These are phyloP conservation scores for Thuidium tamariscinum DNA, from an alignment of 225 moss, liverwort and hornwort species.

Conservation along the genomic window DNA sequence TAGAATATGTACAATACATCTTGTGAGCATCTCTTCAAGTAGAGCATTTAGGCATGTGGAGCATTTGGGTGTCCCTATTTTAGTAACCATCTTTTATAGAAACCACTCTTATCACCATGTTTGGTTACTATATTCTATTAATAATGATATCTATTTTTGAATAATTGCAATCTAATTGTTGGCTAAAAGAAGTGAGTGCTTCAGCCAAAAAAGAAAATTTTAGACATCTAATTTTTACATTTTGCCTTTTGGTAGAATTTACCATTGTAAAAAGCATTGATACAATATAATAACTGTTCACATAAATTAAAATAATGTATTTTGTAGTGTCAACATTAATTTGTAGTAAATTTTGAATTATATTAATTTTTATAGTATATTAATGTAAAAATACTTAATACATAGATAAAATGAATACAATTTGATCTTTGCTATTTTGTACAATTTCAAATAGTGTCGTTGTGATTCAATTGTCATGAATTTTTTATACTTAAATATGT, in stretches of 20 bases:
- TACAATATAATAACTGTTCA: fast-evolving
- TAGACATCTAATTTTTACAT: background rate
- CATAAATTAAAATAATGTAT: background rate
- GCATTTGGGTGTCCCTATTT: background rate
- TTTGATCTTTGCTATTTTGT: background rate
- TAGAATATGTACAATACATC: background rate
- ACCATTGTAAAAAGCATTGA: background rate
- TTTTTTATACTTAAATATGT: background rate
- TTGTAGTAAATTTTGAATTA: background rate
- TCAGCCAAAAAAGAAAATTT: background rate
- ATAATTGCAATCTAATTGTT: background rate
- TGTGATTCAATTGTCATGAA: background rate
- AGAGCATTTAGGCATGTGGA: background rate
- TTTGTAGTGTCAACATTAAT: background rate
- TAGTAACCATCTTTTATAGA: background rate
- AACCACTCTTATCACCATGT: background rate
- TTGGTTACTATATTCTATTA: background rate
- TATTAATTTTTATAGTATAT: fast-evolving
- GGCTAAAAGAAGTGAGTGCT: fast-evolving
- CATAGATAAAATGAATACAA: background rate
- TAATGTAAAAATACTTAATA: background rate
- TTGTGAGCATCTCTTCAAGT: background rate
- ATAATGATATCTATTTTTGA: background rate
- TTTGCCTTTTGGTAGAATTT: background rate
- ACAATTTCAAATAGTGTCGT: background rate